Evolutionary conservation across 805 yeast genomes (phyloP).

Genomic region (Cyberlindnera mycetangii): DNA sequence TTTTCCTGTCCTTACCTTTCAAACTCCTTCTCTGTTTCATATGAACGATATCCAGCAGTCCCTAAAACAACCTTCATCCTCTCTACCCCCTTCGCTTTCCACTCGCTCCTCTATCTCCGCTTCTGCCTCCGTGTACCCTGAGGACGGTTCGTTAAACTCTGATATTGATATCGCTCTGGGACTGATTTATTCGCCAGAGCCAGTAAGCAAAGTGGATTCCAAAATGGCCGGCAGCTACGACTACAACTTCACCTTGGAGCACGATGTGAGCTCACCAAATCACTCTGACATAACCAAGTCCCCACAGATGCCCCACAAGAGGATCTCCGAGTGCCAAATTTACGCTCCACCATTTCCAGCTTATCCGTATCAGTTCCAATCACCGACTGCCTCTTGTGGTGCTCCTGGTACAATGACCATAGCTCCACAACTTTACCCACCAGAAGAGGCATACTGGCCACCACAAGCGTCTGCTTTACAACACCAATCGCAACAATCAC

Average conservation of each 20-base stretch:
- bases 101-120: not conserved
- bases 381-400: too few species aligned
- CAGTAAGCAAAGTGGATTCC: not conserved
- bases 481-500: not conserved
- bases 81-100: not conserved
- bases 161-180: not conserved
- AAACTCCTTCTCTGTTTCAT: not conserved
- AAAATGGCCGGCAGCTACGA: not conserved
- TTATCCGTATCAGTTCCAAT: too few species aligned
- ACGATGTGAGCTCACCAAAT: not conserved
- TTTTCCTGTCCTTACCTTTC: too few species aligned
- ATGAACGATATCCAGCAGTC: constrained; percentile 1
- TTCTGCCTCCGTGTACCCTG: not conserved
- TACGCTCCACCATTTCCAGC: not conserved
- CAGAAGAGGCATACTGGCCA: not conserved
- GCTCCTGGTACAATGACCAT: not conserved
- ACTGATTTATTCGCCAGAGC: not conserved
- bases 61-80: not conserved
- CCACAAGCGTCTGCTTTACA: too few species aligned
- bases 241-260: not conserved
- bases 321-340: not conserved
- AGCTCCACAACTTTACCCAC: not conserved
- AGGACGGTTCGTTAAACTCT: not conserved
- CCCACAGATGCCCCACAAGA: not conserved
- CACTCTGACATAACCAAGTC: not conserved